phyloP scores from a whole-genome alignment of 2,329 filamentous ascomycete species.

The Elsinoe arachidis region DNA sequence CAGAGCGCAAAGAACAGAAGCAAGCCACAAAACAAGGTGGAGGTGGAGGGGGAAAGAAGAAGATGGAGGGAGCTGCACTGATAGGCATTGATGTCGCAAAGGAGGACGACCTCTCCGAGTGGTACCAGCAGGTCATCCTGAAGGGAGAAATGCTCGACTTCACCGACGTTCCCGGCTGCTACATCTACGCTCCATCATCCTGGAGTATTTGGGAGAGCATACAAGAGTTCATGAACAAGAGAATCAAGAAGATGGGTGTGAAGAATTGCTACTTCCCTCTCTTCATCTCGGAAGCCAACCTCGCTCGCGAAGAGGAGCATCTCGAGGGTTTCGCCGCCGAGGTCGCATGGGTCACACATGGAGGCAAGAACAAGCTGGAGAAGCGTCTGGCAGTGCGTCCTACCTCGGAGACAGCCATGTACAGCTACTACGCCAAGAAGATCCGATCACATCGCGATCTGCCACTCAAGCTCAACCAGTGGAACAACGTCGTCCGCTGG shows the following conservation, averaged over 20 bases:
- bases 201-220: constrained; percentile 62
- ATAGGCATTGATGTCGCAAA: constrained; percentile 86
- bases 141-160: constrained; percentile 98
- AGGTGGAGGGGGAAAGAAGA: constrained; percentile 24
- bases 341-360: constrained; percentile 80
- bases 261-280: constrained; percentile 96
- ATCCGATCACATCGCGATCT: constrained; percentile 94
- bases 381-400: constrained; percentile 63
- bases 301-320: constrained; percentile 84
- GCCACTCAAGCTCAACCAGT: constrained; percentile 90
- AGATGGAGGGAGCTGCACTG: constrained; percentile 53
- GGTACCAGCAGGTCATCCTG: constrained; percentile 96
- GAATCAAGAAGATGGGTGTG: constrained; percentile 85
- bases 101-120: constrained; percentile 77
- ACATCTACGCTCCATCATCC: constrained; percentile 70
- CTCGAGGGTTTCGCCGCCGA: constrained; percentile 97
- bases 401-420: constrained; percentile 75
- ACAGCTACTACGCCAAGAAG: constrained; percentile 93
- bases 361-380: constrained; percentile 87
- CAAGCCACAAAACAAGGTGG: constrained; percentile 20
- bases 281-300: constrained; percentile 84
- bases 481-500: constrained; percentile 94
- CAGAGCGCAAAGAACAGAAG: constrained; percentile 23
- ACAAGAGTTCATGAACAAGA: constrained; percentile 48
- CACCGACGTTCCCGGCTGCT: constrained; percentile 96